phyloP scores from a whole-genome alignment of 441 rosid species.

The Syzygium syzygioides region DNA sequence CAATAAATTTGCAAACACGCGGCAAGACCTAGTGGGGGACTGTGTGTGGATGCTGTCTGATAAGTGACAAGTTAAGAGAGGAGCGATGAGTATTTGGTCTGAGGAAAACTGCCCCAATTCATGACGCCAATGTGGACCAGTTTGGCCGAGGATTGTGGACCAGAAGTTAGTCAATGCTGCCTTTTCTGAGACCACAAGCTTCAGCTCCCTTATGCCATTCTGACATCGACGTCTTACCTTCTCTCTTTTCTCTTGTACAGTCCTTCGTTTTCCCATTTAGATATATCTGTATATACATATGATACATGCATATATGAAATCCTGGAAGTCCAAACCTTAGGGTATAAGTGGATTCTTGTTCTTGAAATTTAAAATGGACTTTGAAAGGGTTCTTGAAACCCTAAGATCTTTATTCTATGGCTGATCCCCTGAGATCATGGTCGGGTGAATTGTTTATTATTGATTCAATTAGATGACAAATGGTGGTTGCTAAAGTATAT shows the following conservation, averaged over 20 bases:
- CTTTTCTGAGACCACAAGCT: not conserved
- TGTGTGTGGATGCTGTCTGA: not conserved
- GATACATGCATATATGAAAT: not conserved
- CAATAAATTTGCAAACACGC: not conserved
- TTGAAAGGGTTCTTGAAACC: not conserved
- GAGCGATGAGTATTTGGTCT: not conserved
- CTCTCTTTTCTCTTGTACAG: not conserved
- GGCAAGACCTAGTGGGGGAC: not conserved
- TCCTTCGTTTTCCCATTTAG: not conserved
- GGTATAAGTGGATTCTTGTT: not conserved
- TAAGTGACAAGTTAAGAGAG: not conserved
- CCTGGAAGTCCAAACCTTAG: not conserved
- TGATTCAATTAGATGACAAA: not conserved
- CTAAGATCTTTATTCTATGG: not conserved
- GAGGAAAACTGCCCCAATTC: not conserved
- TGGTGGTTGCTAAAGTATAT: not conserved
- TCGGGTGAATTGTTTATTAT: not conserved
- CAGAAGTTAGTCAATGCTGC: not conserved
- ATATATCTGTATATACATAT: not conserved
- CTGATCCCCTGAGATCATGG: not conserved
- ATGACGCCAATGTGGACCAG: not conserved
- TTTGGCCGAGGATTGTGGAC: not conserved
- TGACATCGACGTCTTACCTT: not conserved
- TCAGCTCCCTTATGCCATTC: not conserved
- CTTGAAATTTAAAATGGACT: not conserved